These are phyloP conservation scores for Hyphopichia buzzinii DNA, from an alignment of 1,139 yeast genomes.

Conservation along the genomic window DNA sequence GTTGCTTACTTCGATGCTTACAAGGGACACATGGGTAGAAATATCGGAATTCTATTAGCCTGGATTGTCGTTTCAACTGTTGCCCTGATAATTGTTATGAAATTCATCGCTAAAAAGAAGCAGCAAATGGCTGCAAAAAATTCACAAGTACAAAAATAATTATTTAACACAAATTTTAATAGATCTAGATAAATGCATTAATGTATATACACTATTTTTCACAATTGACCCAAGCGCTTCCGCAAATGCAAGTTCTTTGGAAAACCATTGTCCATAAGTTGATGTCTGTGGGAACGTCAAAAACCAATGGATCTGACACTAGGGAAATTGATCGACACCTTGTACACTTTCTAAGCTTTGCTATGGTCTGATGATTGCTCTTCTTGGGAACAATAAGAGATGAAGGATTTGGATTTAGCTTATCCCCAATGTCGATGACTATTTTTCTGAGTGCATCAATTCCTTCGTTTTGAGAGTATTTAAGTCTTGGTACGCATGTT, in stretches of 20 bases:
- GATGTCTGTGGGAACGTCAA: constrained; percentile 33
- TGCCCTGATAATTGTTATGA: constrained; percentile 40
- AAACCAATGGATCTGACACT: constrained; percentile 44
- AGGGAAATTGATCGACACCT: constrained; percentile 66
- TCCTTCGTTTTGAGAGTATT: constrained; percentile 22
- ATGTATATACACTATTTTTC: constrained; percentile 1
- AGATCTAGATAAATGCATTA: too few relatives aligned
- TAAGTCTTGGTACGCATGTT: constrained; percentile 19
- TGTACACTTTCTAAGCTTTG: constrained; percentile 51
- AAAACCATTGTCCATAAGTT: constrained; percentile 72
- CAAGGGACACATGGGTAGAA: constrained; percentile 45
- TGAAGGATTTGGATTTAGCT: constrained; percentile 21
- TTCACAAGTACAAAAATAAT: constrained; percentile 13
- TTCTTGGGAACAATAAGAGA: constrained; percentile 12
- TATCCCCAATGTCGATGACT: constrained; percentile 20
- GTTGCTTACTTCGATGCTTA: constrained; percentile 44
- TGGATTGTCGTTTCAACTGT: constrained; percentile 45
- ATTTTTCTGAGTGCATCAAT: constrained; percentile 49
- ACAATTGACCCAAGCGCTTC: constrained; percentile 65
- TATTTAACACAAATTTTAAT: too few relatives aligned
- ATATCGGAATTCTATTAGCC: constrained; percentile 44
- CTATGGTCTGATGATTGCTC: constrained; percentile 5
- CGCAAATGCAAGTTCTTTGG: constrained; percentile 77
- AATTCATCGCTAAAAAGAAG: constrained; percentile 21
- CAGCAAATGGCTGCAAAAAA: constrained; percentile 14